Conservation (phyloP, 352 stramenopile genomes). For the Phytophthora foliorum region DNA sequence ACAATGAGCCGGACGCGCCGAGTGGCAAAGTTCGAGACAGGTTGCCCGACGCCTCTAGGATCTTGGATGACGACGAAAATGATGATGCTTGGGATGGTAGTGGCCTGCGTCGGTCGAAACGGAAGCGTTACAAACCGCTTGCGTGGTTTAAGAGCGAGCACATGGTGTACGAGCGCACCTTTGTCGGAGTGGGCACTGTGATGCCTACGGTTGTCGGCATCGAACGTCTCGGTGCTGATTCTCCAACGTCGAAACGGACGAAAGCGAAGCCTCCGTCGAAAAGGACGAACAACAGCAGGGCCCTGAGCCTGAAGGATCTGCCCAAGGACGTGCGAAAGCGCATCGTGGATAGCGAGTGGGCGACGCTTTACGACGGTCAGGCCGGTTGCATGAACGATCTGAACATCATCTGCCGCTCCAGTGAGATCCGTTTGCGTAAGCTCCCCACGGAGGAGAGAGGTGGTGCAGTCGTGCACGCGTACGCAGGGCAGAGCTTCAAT, state of each 20-base stretch:
- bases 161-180: slow-evolving; percentile 86
- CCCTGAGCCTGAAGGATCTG: slow-evolving; percentile 54
- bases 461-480: slow-evolving; percentile 52
- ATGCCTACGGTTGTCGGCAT: slow-evolving; percentile 83
- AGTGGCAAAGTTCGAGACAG: slow-evolving; percentile 54
- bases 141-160: slow-evolving; percentile 91
- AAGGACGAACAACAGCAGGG: slow-evolving; percentile 46
- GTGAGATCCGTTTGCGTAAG: slow-evolving; percentile 79
- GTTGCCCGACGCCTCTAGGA: slow-evolving; percentile 54
- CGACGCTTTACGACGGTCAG: slow-evolving; percentile 71
- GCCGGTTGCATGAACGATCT: slow-evolving; percentile 74
- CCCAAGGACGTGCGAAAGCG: slow-evolving; percentile 62
- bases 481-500: slow-evolving; percentile 92
- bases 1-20: slow-evolving; percentile 40
- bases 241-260: slow-evolving; percentile 55
- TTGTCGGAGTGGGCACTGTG: slow-evolving; percentile 83
- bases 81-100: slow-evolving; percentile 46
- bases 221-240: slow-evolving; percentile 69
- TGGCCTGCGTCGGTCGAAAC: slow-evolving; percentile 79
- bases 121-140: slow-evolving; percentile 85
- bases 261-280: slow-evolving; percentile 49
- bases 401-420: slow-evolving; percentile 82
- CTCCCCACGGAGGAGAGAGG: slow-evolving; percentile 68
- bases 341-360: slow-evolving; percentile 79
- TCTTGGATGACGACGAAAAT: slow-evolving; percentile 38